Evolutionary conservation across 2,329 filamentous ascomycete genomes (phyloP).

Genomic region (Atkinsonella texensis): DNA sequence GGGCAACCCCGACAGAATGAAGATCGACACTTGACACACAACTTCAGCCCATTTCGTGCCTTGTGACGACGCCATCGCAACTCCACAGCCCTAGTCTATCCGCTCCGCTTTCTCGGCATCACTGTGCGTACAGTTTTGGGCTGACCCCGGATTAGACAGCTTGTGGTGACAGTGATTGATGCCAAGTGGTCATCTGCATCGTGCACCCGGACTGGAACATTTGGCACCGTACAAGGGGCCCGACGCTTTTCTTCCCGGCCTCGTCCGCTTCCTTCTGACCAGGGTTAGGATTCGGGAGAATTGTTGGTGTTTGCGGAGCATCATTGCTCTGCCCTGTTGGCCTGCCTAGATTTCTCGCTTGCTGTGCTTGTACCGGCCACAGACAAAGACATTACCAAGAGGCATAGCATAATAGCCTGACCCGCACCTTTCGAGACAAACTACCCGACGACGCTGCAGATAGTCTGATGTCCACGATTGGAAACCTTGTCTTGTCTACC

Average conservation of each 20-base stretch:
- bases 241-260: neutral
- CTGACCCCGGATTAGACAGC: neutral
- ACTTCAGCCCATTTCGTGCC: neutral
- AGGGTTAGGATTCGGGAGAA: neutral
- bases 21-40: neutral
- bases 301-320: neutral
- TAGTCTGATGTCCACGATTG: slow-evolving; percentile 4
- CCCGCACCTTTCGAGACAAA: slow-evolving; percentile 1
- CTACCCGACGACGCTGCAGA: slow-evolving; percentile 4
- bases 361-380: neutral
- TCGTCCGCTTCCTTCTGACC: neutral
- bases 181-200: slow-evolving; percentile 9
- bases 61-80: slow-evolving; percentile 4
- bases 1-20: neutral
- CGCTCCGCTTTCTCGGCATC: slow-evolving; percentile 3
- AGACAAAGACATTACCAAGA: neutral
- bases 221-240: neutral
- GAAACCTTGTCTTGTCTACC: slow-evolving; percentile 12
- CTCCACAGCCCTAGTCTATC: neutral
- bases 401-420: neutral
- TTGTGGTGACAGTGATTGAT: slow-evolving; percentile 3
- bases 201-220: neutral
- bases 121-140: neutral
- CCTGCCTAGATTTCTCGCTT: neutral
- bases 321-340: neutral